Evolutionary conservation across 2,329 filamentous ascomycete genomes (phyloP).

Genomic region (Xylaria sp.): DNA sequence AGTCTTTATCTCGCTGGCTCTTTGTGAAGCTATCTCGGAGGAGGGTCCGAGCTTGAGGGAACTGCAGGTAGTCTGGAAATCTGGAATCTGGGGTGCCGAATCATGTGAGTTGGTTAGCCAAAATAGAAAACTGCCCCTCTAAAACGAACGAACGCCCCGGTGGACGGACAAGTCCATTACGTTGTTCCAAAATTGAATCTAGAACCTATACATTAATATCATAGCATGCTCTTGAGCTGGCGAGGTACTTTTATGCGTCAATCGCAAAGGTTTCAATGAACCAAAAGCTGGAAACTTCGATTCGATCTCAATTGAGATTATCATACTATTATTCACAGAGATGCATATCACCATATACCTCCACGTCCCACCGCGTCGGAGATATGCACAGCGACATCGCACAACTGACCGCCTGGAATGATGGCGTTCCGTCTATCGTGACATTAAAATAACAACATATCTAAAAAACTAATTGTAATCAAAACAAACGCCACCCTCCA

Average conservation of each 20-base stretch:
- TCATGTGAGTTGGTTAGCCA: conserved; percentile 34
- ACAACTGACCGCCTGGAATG: neutral
- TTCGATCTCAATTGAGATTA: neutral
- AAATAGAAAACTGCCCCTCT: conserved; percentile 17
- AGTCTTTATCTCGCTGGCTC: conserved; percentile 4
- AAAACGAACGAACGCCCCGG: neutral
- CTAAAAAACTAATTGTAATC: neutral
- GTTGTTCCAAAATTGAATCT: neutral
- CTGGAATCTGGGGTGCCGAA: conserved; percentile 28
- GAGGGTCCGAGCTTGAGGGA: neutral
- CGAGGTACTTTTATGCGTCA: neutral
- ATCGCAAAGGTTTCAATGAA: neutral
- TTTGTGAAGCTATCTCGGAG: conserved; percentile 20
- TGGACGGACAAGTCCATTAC: neutral
- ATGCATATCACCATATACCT: neutral
- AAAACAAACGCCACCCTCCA: neutral
- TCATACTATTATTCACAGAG: neutral
- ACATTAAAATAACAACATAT: neutral
- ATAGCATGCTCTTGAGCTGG: neutral
- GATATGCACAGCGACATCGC: neutral
- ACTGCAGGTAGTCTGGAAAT: neutral
- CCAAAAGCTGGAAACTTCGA: neutral
- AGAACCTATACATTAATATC: neutral
- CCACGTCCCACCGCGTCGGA: neutral
- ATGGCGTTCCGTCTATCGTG: neutral